Conservation (phyloP, 2,329 filamentous ascomycete genomes). For the Hypoxylon sp. region DNA sequence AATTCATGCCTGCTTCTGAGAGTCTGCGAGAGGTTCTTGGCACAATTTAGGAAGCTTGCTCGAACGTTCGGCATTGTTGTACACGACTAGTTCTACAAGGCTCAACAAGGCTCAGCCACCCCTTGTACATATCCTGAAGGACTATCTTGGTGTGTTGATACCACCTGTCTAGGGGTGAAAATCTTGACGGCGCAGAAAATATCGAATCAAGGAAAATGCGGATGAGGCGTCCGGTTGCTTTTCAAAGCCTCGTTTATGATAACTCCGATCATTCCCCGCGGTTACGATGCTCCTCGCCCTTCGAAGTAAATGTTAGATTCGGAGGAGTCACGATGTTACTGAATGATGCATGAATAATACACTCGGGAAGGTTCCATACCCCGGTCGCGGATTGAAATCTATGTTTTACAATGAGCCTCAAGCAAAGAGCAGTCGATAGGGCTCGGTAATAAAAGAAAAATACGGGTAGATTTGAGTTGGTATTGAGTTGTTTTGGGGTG, state of each 20-base stretch:
- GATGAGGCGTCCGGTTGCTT: conserved; percentile 31
- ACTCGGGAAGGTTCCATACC: conserved; percentile 19
- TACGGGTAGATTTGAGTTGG: conserved; percentile 11
- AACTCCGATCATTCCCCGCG: not conserved
- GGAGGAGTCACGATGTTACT: conserved; percentile 31
- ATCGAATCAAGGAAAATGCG: conserved; percentile 15
- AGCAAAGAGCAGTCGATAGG: conserved; percentile 7
- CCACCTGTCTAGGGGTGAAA: not conserved
- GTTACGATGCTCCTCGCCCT: not conserved
- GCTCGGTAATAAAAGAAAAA: conserved; percentile 12
- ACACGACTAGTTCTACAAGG: not conserved
- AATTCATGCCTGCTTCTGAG: not conserved
- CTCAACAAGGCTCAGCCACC: not conserved
- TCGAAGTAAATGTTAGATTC: conserved; percentile 23
- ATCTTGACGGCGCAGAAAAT: conserved; percentile 7
- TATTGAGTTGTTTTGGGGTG: conserved; percentile 9
- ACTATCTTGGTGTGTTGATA: conserved; percentile 3
- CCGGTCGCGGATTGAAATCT: not conserved
- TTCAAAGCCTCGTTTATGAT: conserved; percentile 9
- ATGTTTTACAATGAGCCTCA: not conserved
- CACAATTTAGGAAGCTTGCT: not conserved
- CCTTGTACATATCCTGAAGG: conserved; percentile 22
- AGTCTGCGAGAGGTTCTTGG: not conserved
- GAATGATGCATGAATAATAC: conserved; percentile 32
- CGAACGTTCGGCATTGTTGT: not conserved